A percentile compares a stretch with the other conserved stretches of the same genome.
phyloP scores from a whole-genome alignment of 148 eudicot genomes.

The Chenopodium suecicum region DNA sequence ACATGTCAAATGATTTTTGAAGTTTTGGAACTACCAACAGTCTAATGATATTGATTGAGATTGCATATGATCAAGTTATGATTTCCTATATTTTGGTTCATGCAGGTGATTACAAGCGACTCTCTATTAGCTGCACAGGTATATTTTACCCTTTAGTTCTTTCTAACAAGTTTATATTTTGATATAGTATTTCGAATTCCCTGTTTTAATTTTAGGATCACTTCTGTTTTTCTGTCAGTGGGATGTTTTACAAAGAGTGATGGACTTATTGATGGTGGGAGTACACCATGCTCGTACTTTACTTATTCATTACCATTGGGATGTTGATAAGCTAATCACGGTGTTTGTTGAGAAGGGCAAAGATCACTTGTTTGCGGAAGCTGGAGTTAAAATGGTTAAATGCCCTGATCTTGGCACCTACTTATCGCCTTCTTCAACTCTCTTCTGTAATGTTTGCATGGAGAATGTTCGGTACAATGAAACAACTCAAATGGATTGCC shows the following conservation, averaged over 20 bases:
- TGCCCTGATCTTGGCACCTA: slow-evolving; percentile 25
- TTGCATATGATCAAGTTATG: neutral
- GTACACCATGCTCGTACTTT: slow-evolving; percentile 70
- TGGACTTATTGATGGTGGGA: slow-evolving; percentile 62
- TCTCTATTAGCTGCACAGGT: slow-evolving; percentile 71
- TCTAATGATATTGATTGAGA: neutral
- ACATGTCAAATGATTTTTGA: no score
- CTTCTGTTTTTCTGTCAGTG: slow-evolving; percentile 32
- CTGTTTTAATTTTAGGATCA: neutral
- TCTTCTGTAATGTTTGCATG: slow-evolving; percentile 54
- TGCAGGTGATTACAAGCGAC: slow-evolving; percentile 66
- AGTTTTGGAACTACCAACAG: no score
- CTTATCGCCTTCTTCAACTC: slow-evolving; percentile 25
- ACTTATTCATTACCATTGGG: slow-evolving; percentile 72
- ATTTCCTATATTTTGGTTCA: neutral
- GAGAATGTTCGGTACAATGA: slow-evolving; percentile 50
- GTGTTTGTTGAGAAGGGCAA: slow-evolving; percentile 59
- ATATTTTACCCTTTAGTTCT: neutral
- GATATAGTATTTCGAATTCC: neutral
- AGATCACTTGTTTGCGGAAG: slow-evolving; percentile 50
- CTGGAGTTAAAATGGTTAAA: slow-evolving; percentile 49
- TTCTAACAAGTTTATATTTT: neutral
- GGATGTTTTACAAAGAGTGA: slow-evolving; percentile 63
- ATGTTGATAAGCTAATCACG: slow-evolving; percentile 54
- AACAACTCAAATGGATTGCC: slow-evolving; percentile 66